Percentiles rank a stretch among this genome's conserved stretches.
Evolutionary conservation across 2,329 filamentous ascomycete species (phyloP).

Genomic region (Plectosphaerella cucumerina): DNA sequence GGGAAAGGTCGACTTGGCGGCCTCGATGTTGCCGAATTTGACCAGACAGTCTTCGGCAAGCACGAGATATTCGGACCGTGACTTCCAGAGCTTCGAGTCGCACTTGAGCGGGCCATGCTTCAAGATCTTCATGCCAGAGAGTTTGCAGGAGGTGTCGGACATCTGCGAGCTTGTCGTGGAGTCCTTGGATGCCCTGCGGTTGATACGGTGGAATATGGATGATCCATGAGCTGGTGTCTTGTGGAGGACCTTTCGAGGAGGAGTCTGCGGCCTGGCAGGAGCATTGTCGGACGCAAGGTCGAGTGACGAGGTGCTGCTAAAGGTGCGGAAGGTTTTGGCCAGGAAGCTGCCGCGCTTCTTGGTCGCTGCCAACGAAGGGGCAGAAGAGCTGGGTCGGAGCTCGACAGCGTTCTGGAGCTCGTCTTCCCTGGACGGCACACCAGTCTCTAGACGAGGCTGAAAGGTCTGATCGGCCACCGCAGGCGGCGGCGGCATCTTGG

Average conservation of each 20-base stretch:
- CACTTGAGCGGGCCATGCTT: conserved; percentile 44
- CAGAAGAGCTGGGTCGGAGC: neutral
- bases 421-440: neutral
- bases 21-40: conserved; percentile 43
- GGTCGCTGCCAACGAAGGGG: conserved; percentile 5
- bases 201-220: conserved; percentile 36
- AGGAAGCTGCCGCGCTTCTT: conserved; percentile 12
- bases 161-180: conserved; percentile 22
- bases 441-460: neutral
- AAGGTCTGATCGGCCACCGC: neutral
- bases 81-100: conserved; percentile 44
- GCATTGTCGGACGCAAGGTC: conserved; percentile 7
- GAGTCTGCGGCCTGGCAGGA: conserved; percentile 2
- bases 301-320: conserved; percentile 12
- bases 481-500: conserved; percentile 8
- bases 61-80: conserved; percentile 47
- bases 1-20: conserved; percentile 44
- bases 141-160: conserved; percentile 7
- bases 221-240: conserved; percentile 23
- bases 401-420: neutral
- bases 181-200: conserved; percentile 34
- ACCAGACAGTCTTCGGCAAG: conserved; percentile 46
- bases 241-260: conserved; percentile 20
- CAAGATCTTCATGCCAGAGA: conserved; percentile 30
- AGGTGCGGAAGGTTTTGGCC: conserved; percentile 13